These are phyloP conservation scores for Plasmodium sp. DNA, from an alignment of 169 alveolate species.

Conservation along the genomic window DNA sequence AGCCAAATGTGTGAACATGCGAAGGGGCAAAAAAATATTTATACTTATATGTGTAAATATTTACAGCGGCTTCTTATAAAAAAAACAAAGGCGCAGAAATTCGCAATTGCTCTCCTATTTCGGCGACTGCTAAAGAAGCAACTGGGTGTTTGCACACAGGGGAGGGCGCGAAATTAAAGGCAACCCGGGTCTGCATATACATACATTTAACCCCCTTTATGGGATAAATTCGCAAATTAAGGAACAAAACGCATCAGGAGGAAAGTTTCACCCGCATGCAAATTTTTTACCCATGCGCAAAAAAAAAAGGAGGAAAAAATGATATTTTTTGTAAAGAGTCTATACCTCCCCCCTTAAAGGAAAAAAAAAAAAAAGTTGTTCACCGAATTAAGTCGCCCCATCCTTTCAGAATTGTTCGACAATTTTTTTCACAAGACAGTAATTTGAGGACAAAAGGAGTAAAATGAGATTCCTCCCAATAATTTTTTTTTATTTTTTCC, in stretches of 20 bases:
- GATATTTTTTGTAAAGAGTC: not conserved
- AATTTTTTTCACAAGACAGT: not conserved
- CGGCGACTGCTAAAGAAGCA: not conserved
- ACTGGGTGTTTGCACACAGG: not conserved
- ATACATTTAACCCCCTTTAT: not conserved
- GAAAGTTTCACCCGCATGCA: not conserved
- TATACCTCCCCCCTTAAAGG: not conserved
- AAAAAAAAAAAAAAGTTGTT: not conserved
- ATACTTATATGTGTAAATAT: too few species aligned
- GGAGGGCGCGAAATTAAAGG: not conserved
- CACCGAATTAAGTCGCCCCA: not conserved
- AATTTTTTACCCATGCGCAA: not conserved
- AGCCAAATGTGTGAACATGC: not conserved
- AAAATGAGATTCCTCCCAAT: not conserved
- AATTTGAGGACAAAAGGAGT: not conserved
- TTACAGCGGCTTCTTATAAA: not conserved
- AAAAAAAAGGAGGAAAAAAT: too few species aligned
- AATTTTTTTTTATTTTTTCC: not conserved
- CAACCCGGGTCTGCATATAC: not conserved
- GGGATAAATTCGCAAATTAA: not conserved
- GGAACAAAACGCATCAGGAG: not conserved
- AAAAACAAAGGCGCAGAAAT: not conserved
- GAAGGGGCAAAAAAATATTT: not conserved
- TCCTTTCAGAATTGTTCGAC: not conserved
- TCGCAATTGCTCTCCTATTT: not conserved